Evolutionary conservation across 2,329 filamentous ascomycete species (phyloP), one percentile per base, ranked within the genome.

Genomic region (Fusarium coffeatum): DNA sequence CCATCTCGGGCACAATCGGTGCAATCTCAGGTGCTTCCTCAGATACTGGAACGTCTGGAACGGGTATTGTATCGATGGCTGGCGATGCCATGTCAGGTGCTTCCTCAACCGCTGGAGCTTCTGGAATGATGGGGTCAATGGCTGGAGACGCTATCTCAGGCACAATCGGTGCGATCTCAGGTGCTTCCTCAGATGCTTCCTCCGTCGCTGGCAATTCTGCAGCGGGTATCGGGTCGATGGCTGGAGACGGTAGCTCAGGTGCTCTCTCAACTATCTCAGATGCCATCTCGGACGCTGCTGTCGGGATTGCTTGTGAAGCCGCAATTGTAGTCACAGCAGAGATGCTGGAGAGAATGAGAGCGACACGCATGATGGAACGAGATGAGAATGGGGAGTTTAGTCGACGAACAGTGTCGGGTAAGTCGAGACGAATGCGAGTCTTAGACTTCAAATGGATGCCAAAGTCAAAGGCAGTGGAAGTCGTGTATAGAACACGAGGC

Each of bases 341-440:
- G 16, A 66, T 61, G 43, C 55, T 46, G 34, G 18, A 22, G 8
- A 66, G 20, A 28, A 50, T 18, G 16, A 49, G 16, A 37, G 48
- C 22, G 43, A 6, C 8, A 15, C 27, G 63, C 63, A 66, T 66
- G n/a, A 25, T 61, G 48, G 22, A 49, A 32, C 8, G 43, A 8
- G 8, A 32, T 6, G 43, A 8, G 8, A 18, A 32, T 12, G n/a
- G 13, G 7, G 22, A 51, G 22, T 25, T 27, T 8, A 27, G 34
- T 25, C 15, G 3, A 18, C 7, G 12, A 11, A 5, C 18, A 25
- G 12, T 6, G 48, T 20, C 5, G 13, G 25, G 16, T 3, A 51
- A 51, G 8, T 27, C 32, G 13, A 8, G 23, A 40, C 27, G 4
- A 51, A 27, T 25, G 13, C 20, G 25, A 51, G 20, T 16, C 8